Base-by-base conservation (phyloP, 179 eudicot species). In the Actinidia chinensis region DNA sequence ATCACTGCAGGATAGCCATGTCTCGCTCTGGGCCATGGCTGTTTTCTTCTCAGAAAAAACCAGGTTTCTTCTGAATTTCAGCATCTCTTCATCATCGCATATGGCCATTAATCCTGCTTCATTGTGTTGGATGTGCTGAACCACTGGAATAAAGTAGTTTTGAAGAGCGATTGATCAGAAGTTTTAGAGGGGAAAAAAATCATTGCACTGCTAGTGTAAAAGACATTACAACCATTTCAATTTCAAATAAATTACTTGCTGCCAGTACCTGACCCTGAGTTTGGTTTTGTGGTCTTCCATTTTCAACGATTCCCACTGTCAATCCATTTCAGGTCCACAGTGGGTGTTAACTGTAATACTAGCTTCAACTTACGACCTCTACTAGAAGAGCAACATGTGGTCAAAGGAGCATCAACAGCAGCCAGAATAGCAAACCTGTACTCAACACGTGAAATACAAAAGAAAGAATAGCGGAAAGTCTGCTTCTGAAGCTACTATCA, bases 21-120 rank as follows among this genome's bases (percentile, higher is more conserved):
- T 95, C 99, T 51, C 99, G 73, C 85, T 95, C 99, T 46, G n/a
- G n/a, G 92, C 96, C 65, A 92, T 56, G 63, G 98, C 99, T 52
- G 92, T 80, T 83, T 93, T 95, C 72, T 92, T 95, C 64, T 95
- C 99, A 51, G 91, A 88, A 44, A 95, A 75, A 75, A 97, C 98
- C 77, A 95, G 83, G 65, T 93, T 95, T 80, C 94, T 80, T 83
- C 74, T 95, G 99, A 78, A 95, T 86, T 10, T 98, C 99, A 60
- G 90, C 96, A 77, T 95, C 99, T 81, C 98, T 83, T 85, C n/a
- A n/a, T 95, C 99, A 12, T 94, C 86, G 88, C 92, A 84, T 20
- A 91, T 83, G 82, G 92, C 86, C 90, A 93, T 79, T 70, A 91
- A n/a, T n/a, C 80, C 78, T 89, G 91, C 85, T 91, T 90, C 79